Conservation (phyloP, 1,284 basidiomycete genomes). For the Moesziomyces globuligerus region DNA sequence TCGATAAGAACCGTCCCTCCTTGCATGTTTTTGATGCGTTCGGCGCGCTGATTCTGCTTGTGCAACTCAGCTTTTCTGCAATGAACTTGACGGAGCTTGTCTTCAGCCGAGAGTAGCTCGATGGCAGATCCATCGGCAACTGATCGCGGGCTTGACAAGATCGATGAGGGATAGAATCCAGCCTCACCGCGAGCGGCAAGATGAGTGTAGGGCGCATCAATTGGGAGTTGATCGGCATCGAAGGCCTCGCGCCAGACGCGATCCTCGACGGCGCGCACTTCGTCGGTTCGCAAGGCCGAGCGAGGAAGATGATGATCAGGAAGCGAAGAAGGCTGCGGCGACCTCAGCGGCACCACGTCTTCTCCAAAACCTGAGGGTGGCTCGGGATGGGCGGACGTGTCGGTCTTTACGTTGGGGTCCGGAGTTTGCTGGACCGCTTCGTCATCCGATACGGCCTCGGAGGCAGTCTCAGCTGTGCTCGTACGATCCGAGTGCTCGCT, state of each 20-base stretch:
- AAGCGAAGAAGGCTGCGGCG: neutral
- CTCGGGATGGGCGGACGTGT: neutral
- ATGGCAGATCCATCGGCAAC: constrained; percentile 24
- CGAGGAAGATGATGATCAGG: constrained; percentile 25
- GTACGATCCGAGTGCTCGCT: constrained; percentile 30
- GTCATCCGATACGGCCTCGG: constrained; percentile 18
- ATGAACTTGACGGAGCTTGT: constrained; percentile 13
- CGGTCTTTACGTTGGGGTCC: neutral
- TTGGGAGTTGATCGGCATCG: constrained; percentile 36
- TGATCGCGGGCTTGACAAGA: constrained; percentile 16
- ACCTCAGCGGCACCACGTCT: neutral
- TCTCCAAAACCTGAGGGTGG: too few species aligned
- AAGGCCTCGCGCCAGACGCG: constrained; percentile 50
- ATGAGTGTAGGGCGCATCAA: constrained; percentile 58
- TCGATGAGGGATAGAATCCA: constrained; percentile 18
- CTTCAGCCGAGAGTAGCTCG: constrained; percentile 25
- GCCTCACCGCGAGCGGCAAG: constrained; percentile 35
- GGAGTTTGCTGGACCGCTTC: neutral
- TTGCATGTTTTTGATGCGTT: constrained; percentile 36
- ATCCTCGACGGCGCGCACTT: constrained; percentile 47
- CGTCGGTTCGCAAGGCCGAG: constrained; percentile 29
- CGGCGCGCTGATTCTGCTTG: constrained; percentile 14
- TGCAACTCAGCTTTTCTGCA: constrained; percentile 7
- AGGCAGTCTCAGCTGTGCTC: constrained; percentile 41
- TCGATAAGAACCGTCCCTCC: constrained; percentile 57